Evolutionary conservation across 2,329 filamentous ascomycete genomes (phyloP), one percentile per base, ranked within the genome.

Genomic region (Trichoderma hamatum): DNA sequence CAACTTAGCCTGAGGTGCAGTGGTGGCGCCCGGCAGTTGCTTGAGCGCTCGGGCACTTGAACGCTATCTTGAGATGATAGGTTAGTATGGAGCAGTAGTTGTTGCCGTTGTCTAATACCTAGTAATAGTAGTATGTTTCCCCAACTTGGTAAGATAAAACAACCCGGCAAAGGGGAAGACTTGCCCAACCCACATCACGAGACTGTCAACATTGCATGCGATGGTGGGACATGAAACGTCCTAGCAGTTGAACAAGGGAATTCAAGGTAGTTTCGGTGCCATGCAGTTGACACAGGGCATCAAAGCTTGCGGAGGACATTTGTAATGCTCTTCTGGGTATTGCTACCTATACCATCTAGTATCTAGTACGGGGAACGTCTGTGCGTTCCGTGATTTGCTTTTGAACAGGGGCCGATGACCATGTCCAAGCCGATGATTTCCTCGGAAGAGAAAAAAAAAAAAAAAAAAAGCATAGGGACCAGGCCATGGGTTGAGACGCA

Each of bases 321-420:
- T 56, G 61, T 55, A 55, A n/a, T 43, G 26, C 32, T 30, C 61
- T 13, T 36, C 9, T 28, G 21, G 19, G 24, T 28, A 34, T 30
- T 30, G 30, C 30, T 30, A 30, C 30, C 34, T 21, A 34, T 28
- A 30, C 4, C 24, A 46, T 36, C 7, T 65, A 36, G 34, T 32
- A 46, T 36, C 7, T 65, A 36, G 34, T 65, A 56, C 46, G 46
- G 21, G 13, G 46, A 11, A 49, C 6, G 36, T 65, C 51, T 65
- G 62, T 65, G 51, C 55, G 62, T 66, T 66, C 16, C 51, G 51
- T 66, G 36, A 34, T 36, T 51, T 66, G 63, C 52, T 49, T 32
- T 26, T 32, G 28, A 7, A 30, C 28, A 30, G 63, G 54, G 52
- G 24, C 10, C 14, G 3, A 34, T n/a, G 19, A n/a, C 63, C 39